Percentiles rank a stretch among this genome's conserved stretches.
These are phyloP conservation scores for Ascochyta koolunga DNA, from an alignment of 2,329 filamentous ascomycete genomes.

Conservation along the genomic window DNA sequence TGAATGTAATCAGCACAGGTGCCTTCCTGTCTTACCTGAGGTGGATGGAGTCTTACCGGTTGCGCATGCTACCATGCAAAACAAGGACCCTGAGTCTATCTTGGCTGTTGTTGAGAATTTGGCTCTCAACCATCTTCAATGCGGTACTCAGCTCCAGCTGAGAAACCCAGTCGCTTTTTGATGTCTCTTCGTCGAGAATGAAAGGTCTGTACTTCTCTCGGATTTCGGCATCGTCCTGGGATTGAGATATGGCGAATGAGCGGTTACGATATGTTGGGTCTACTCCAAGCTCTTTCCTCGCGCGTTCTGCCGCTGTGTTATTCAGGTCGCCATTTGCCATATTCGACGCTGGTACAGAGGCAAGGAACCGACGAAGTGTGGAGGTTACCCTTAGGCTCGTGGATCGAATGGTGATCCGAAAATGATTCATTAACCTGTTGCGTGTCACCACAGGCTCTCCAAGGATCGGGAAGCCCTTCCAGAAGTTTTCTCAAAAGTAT, in stretches of 20 bases:
- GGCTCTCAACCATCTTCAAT: conserved; percentile 57
- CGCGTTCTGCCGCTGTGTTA: conserved; percentile 30
- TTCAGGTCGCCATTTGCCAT: conserved; percentile 33
- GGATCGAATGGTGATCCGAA: neutral
- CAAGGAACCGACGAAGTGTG: conserved; percentile 1
- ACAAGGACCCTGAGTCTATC: conserved; percentile 63
- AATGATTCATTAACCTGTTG: conserved; percentile 1
- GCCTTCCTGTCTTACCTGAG: too few species aligned
- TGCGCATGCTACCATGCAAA: conserved; percentile 65
- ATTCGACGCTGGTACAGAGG: conserved; percentile 2
- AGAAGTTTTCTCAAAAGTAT: neutral
- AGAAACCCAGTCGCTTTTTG: conserved; percentile 61
- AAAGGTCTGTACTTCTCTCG: conserved; percentile 64
- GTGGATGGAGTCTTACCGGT: conserved; percentile 40
- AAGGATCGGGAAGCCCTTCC: neutral
- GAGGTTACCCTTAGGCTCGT: neutral
- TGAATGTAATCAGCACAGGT: conserved; percentile 24
- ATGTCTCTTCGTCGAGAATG: conserved; percentile 50
- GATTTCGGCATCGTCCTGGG: conserved; percentile 56
- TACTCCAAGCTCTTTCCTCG: conserved; percentile 14
- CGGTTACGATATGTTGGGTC: conserved; percentile 20
- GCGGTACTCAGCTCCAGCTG: conserved; percentile 62
- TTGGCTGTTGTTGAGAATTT: conserved; percentile 48
- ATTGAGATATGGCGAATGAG: conserved; percentile 53
- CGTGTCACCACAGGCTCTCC: neutral